Evolutionary conservation across 768 basidiomycete genomes (phyloP).

Genomic region (Arthromyces matolae): DNA sequence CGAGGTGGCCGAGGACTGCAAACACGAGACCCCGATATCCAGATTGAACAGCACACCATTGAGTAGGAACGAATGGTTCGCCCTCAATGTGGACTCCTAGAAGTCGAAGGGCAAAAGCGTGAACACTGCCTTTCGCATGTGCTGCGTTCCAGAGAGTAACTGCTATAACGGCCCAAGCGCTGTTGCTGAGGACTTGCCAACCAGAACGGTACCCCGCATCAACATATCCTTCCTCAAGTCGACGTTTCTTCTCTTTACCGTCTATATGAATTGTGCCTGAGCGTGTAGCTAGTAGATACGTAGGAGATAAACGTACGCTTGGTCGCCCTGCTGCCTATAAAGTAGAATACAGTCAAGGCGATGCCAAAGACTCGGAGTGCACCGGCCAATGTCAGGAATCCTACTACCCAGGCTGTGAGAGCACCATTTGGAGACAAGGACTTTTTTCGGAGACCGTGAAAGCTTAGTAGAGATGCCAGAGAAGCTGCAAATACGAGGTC

Average conservation of each 20-base stretch:
- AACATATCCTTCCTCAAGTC: slow-evolving; percentile 75
- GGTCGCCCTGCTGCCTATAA: slow-evolving; percentile 78
- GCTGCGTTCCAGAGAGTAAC: slow-evolving; percentile 59
- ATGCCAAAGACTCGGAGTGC: slow-evolving; percentile 61
- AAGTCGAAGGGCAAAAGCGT: slow-evolving; percentile 25
- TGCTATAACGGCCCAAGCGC: slow-evolving; percentile 58
- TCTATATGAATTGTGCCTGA: slow-evolving; percentile 32
- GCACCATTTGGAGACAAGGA: slow-evolving; percentile 81
- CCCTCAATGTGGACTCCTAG: slow-evolving; percentile 23
- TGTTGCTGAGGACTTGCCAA: slow-evolving; percentile 83
- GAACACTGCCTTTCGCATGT: slow-evolving; percentile 44
- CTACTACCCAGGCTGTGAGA: slow-evolving; percentile 69
- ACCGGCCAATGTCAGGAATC: slow-evolving; percentile 69
- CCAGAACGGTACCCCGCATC: slow-evolving; percentile 70
- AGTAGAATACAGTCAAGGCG: slow-evolving; percentile 72
- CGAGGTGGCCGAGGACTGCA: slow-evolving; percentile 76
- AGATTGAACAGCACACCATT: slow-evolving; percentile 63
- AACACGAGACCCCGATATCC: slow-evolving; percentile 61
- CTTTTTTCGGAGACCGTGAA: slow-evolving; percentile 68
- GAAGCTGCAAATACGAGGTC: slow-evolving; percentile 24
- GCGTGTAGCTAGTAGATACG: background rate
- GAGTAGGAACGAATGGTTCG: slow-evolving; percentile 32
- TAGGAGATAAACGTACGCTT: slow-evolving; percentile 53
- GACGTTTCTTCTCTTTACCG: slow-evolving; percentile 70
- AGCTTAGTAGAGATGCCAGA: slow-evolving; percentile 51